Percentiles rank a stretch among this genome's conserved stretches.
These are phyloP conservation scores for Pythium plurisporium DNA, from an alignment of 352 stramenopile genomes.

Conservation along the genomic window DNA sequence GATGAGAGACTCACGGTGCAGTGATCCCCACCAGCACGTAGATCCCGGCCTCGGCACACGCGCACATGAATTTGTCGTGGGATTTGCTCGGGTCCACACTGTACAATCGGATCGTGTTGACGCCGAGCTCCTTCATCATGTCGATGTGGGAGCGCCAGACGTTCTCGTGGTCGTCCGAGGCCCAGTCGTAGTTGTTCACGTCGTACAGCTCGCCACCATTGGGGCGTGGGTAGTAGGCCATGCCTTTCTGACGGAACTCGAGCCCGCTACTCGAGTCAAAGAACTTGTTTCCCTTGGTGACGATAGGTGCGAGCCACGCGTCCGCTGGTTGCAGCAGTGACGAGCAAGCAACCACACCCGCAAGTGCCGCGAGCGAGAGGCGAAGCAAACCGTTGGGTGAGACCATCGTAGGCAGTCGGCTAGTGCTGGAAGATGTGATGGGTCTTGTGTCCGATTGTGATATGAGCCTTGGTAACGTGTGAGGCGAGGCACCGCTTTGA, in stretches of 20 bases:
- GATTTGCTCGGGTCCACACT: constrained; percentile 26
- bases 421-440: no score
- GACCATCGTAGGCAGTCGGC: no score
- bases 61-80: constrained; percentile 42
- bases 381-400: constrained; percentile 28
- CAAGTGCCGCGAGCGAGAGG: constrained; percentile 42
- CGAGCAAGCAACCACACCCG: no score
- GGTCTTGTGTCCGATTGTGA: no score
- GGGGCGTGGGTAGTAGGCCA: constrained; percentile 33
- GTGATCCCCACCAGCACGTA: constrained; percentile 40
- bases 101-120: constrained; percentile 37
- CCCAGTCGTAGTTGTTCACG: constrained; percentile 31
- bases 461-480: constrained; percentile 29
- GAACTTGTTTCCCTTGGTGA: constrained; percentile 53
- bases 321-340: no score
- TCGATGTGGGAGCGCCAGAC: constrained; percentile 28
- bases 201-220: constrained; percentile 25
- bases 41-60: constrained; percentile 29
- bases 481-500: no score
- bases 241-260: constrained; percentile 37
- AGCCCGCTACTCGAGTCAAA: constrained; percentile 42
- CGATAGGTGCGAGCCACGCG: constrained; percentile 26
- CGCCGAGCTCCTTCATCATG: constrained; percentile 27
- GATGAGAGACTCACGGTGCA: constrained; percentile 18
- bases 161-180: constrained; percentile 28